Percentiles rank a stretch among this genome's conserved stretches.
phyloP scores from a whole-genome alignment of 306 rosid genomes.

The Hippophae gyantsensis region DNA sequence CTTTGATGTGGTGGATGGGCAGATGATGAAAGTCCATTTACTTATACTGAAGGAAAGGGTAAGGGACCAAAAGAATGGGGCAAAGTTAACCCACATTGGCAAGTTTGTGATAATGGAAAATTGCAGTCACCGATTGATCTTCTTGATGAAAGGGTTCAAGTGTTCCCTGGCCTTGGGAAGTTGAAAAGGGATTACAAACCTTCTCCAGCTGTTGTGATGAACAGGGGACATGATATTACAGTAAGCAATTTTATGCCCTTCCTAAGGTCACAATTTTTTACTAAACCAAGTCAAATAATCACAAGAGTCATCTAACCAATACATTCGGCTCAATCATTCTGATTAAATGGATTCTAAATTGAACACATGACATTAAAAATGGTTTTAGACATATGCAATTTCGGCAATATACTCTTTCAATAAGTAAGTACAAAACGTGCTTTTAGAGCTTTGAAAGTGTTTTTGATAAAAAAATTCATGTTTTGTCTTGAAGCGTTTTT shows the following conservation, averaged over 20 bases:
- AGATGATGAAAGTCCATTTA: conserved; percentile 37
- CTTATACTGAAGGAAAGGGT: conserved; percentile 35
- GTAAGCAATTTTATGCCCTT: conserved; percentile 19
- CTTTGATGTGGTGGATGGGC: neutral
- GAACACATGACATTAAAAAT: too few species aligned
- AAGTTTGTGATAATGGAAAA: conserved; percentile 48
- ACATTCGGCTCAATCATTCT: neutral
- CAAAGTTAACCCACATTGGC: conserved; percentile 48
- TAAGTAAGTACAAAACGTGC: too few species aligned
- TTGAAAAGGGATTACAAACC: conserved; percentile 42
- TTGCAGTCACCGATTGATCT: conserved; percentile 78
- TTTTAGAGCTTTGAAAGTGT: too few species aligned
- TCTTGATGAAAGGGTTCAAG: conserved; percentile 24
- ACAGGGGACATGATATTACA: conserved; percentile 54
- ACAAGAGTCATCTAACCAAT: neutral
- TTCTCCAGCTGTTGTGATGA: conserved; percentile 50
- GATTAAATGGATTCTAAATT: too few species aligned
- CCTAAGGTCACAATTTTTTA: neutral
- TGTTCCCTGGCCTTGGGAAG: conserved; percentile 36
- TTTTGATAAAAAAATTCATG: too few species aligned
- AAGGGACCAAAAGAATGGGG: conserved; percentile 72
- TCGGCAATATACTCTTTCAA: too few species aligned
- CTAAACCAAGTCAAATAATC: neutral
- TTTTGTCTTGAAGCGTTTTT: too few species aligned
- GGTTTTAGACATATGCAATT: too few species aligned